Evolutionary conservation across 2,329 filamentous ascomycete genomes (phyloP).

Genomic region (Mariannaea sp.): DNA sequence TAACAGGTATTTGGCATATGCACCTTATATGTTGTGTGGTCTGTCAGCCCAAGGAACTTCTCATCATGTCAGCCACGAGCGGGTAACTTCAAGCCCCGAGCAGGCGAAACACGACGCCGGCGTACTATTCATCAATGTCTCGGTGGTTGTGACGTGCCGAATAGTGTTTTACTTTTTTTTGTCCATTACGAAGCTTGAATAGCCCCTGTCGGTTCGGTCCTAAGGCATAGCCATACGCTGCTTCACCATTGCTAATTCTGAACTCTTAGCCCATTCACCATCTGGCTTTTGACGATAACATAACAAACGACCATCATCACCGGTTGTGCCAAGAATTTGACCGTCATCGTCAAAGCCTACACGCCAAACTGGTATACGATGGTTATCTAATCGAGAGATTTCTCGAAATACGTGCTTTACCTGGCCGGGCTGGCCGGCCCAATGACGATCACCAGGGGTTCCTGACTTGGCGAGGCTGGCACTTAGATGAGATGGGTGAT

Average conservation of each 20-base stretch:
- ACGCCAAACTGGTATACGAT: conserved; percentile 75
- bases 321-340: conserved; percentile 74
- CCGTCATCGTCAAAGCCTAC: conserved; percentile 73
- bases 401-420: conserved; percentile 67
- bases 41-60: no score
- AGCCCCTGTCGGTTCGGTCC: not conserved
- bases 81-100: no score
- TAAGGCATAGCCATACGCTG: conserved; percentile 56
- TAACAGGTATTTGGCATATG: no score
- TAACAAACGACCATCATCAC: conserved; percentile 72
- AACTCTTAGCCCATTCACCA: conserved; percentile 63
- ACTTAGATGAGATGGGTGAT: conserved; percentile 53
- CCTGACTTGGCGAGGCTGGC: conserved; percentile 59
- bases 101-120: no score
- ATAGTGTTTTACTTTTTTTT: not conserved
- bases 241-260: conserved; percentile 63
- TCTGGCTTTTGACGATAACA: conserved; percentile 65
- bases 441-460: conserved; percentile 52
- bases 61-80: no score
- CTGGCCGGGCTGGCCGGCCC: conserved; percentile 66
- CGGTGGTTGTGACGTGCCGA: no score
- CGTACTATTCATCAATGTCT: no score
- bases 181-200: not conserved
- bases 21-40: no score
- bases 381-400: conserved; percentile 68